Conservation (phyloP, 1,284 basidiomycete genomes). For the Malassezia psittaci region DNA sequence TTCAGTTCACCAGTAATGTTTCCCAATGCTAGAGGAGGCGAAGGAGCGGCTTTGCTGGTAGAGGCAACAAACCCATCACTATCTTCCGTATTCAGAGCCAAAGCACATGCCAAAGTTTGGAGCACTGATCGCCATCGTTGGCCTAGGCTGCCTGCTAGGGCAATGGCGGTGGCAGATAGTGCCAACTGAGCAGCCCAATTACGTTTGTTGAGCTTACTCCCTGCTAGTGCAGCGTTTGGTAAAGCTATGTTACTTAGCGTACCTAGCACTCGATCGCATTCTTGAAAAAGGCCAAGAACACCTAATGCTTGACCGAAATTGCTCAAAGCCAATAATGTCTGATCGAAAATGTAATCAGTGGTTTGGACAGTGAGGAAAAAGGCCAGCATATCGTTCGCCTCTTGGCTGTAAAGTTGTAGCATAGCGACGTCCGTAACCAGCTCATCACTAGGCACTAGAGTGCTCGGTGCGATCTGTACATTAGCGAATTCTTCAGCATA, state of each 20-base stretch:
- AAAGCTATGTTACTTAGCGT: slow-evolving; percentile 46
- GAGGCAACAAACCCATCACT: not conserved
- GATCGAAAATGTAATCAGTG: slow-evolving; percentile 74
- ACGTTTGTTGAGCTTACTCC: slow-evolving; percentile 62
- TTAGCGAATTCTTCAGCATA: slow-evolving; percentile 55
- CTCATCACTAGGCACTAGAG: slow-evolving; percentile 2
- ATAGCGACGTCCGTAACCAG: slow-evolving; percentile 62
- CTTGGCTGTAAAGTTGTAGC: slow-evolving; percentile 77
- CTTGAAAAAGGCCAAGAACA: slow-evolving; percentile 70
- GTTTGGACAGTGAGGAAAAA: slow-evolving; percentile 80
- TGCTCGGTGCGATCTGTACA: not conserved
- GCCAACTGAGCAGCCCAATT: slow-evolving; percentile 84
- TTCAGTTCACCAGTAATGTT: not conserved
- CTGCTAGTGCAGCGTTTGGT: slow-evolving; percentile 8
- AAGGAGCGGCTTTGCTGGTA: not conserved
- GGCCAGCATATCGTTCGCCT: slow-evolving; percentile 73
- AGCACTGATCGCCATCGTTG: slow-evolving; percentile 83
- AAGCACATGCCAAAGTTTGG: slow-evolving; percentile 51
- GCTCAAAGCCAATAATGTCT: slow-evolving; percentile 68
- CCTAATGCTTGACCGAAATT: slow-evolving; percentile 78
- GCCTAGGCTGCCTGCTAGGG: slow-evolving; percentile 71
- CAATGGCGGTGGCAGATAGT: slow-evolving; percentile 65
- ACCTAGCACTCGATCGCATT: slow-evolving; percentile 83
- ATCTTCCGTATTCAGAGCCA: slow-evolving; percentile 2
- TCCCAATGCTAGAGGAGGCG: not conserved